Evolutionary conservation across 768 basidiomycete genomes (phyloP).

Genomic region (Mycena rebaudengoi): DNA sequence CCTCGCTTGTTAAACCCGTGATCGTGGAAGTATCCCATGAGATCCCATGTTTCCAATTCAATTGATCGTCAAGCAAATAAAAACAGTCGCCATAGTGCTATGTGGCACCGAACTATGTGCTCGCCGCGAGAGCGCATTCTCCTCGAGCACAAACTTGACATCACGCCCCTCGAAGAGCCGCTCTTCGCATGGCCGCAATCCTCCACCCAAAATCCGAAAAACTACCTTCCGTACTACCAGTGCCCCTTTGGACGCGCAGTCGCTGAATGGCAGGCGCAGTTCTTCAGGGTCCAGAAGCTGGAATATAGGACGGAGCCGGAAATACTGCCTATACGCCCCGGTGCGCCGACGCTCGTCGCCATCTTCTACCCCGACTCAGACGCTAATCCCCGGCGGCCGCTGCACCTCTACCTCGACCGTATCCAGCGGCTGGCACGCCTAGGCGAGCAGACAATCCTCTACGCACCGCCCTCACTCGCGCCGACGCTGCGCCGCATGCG

Average conservation of each 20-base stretch:
- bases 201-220: neutral
- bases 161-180: constrained; percentile 2
- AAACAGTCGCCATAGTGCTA: neutral
- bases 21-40: too few species aligned
- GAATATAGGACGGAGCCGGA: constrained; percentile 11
- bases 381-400: constrained; percentile 6
- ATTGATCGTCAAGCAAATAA: too few species aligned
- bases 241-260: constrained; percentile 5
- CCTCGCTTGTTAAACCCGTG: too few species aligned
- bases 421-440: constrained; percentile 13
- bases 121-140: constrained; percentile 4
- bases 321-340: constrained; percentile 9
- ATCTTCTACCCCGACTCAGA: constrained; percentile 17
- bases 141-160: constrained; percentile 16
- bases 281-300: neutral
- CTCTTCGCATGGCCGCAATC: constrained; percentile 10
- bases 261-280: constrained; percentile 13
- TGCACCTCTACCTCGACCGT: constrained; percentile 6
- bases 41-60: too few species aligned
- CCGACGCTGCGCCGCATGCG: constrained; percentile 14
- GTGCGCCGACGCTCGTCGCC: constrained; percentile 13
- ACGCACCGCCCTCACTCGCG: constrained; percentile 12
- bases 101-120: neutral
- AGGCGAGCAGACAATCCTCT: constrained; percentile 15
- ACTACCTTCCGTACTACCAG: constrained; percentile 11